A percentile compares a stretch with the other conserved stretches of the same genome.
phyloP scores from a whole-genome alignment of 768 basidiomycete species.

The Rhizopogon sp. region DNA sequence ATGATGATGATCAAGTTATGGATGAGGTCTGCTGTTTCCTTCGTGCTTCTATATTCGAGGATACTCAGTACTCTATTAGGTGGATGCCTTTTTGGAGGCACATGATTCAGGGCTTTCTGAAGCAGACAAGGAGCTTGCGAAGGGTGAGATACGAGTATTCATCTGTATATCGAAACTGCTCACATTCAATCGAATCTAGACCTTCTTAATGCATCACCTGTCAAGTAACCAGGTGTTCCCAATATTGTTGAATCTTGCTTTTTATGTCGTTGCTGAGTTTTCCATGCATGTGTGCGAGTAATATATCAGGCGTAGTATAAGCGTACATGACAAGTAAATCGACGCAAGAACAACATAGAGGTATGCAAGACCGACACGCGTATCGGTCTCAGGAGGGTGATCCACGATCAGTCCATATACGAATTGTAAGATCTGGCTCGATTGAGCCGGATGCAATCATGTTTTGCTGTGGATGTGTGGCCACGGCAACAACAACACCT shows the following conservation, averaged over 20 bases:
- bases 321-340: constrained; percentile 4
- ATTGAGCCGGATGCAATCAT: constrained; percentile 88
- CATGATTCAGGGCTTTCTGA: constrained; percentile 84
- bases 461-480: constrained; percentile 77
- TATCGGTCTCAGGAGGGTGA: constrained; percentile 6
- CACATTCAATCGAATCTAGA: constrained; percentile 29
- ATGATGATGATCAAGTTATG: constrained; percentile 77
- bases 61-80: constrained; percentile 33
- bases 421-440: constrained; percentile 76
- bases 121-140: constrained; percentile 71
- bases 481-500: constrained; percentile 9
- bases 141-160: constrained; percentile 42
- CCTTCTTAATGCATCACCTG: constrained; percentile 55
- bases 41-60: not conserved
- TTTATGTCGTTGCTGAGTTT: constrained; percentile 3
- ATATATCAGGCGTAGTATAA: constrained; percentile 1
- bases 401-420: constrained; percentile 70
- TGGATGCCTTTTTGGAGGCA: constrained; percentile 92
- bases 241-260: not conserved
- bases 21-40: constrained; percentile 60
- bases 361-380: not conserved
- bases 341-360: constrained; percentile 4
- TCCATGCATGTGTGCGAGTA: constrained; percentile 2
- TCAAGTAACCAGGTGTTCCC: constrained; percentile 33
- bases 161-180: not conserved